These are phyloP conservation scores for Teunomyces panamensis DNA, from an alignment of 805 yeast species.

Conservation along the genomic window DNA sequence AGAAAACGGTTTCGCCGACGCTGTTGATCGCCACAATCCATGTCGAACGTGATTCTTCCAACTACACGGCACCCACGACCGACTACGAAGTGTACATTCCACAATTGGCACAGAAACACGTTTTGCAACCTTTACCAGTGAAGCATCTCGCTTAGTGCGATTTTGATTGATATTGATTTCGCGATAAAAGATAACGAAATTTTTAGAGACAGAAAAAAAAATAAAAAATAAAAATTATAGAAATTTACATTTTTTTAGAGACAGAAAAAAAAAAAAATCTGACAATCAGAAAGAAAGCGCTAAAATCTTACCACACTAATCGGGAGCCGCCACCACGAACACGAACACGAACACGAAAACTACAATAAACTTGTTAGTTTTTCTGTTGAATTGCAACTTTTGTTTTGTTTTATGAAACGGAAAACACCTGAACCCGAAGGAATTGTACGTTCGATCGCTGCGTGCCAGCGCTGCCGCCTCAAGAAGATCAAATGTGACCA, in stretches of 20 bases:
- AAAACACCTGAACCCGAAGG: constrained; percentile 22
- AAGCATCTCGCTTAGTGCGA: constrained; percentile 25
- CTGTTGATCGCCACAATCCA: constrained; percentile 67
- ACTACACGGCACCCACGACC: constrained; percentile 50
- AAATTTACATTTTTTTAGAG: no score
- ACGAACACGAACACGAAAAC: no score
- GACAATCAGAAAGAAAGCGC: not conserved
- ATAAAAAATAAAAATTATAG: no score
- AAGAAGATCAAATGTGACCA: constrained; percentile 69
- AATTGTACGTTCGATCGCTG: constrained; percentile 67
- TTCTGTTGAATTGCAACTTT: not conserved
- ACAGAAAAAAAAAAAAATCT: not conserved
- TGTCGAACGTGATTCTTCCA: constrained; percentile 60
- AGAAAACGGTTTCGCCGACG: no score
- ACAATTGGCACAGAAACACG: constrained; percentile 36
- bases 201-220: no score
- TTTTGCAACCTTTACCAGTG: constrained; percentile 27
- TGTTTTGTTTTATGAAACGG: not conserved
- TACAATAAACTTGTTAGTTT: no score
- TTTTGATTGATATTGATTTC: no score
- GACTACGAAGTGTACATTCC: constrained; percentile 76
- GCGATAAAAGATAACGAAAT: no score
- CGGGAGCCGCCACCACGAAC: no score
- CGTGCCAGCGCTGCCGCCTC: constrained; percentile 78
- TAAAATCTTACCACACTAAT: not conserved